These are phyloP conservation scores for Cyberlindnera petersonii DNA, from an alignment of 805 yeast species.

Conservation along the genomic window DNA sequence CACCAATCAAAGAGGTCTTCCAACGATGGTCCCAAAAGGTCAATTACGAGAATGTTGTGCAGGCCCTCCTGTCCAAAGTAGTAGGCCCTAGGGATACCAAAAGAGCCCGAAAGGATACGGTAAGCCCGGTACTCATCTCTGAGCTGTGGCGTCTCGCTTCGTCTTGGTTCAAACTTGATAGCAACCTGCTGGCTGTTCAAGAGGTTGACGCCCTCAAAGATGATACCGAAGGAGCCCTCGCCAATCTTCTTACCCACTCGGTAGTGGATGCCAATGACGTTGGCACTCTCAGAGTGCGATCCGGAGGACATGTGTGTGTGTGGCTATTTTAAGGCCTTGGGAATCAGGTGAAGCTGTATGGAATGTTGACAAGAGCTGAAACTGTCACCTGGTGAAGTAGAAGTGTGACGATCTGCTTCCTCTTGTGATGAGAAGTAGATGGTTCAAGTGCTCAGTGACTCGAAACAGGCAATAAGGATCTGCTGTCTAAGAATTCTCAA, in stretches of 20 bases:
- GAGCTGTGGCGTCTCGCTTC: slow-evolving; percentile 95
- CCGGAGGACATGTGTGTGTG: slow-evolving; percentile 3
- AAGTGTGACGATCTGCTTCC: too few relatives aligned
- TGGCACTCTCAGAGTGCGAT: slow-evolving; percentile 19
- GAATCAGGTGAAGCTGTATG: too few relatives aligned
- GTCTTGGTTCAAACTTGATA: slow-evolving; percentile 94
- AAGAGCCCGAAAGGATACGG: slow-evolving; percentile 73
- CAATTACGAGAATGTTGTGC: slow-evolving; percentile 92
- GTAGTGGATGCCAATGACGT: slow-evolving; percentile 86
- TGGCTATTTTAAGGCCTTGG: too few relatives aligned
- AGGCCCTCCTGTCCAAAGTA: slow-evolving; percentile 98
- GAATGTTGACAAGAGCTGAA: too few relatives aligned
- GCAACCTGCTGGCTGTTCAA: slow-evolving; percentile 93
- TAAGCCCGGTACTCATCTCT: slow-evolving; percentile 97
- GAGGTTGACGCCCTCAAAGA: slow-evolving; percentile 91
- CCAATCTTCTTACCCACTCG: slow-evolving; percentile 97
- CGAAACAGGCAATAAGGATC: too few relatives aligned
- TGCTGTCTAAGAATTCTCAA: too few relatives aligned
- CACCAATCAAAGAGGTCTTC: slow-evolving; percentile 99
- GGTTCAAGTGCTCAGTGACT: too few relatives aligned
- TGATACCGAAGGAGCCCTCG: slow-evolving; percentile 97
- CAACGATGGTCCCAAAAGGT: slow-evolving; percentile 88
- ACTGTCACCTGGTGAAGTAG: too few relatives aligned
- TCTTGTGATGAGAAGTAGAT: too few relatives aligned
- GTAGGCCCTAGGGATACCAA: slow-evolving; percentile 94